Base-by-base conservation (phyloP, 1,284 basidiomycete genomes). In the Sparassis latifolia region DNA sequence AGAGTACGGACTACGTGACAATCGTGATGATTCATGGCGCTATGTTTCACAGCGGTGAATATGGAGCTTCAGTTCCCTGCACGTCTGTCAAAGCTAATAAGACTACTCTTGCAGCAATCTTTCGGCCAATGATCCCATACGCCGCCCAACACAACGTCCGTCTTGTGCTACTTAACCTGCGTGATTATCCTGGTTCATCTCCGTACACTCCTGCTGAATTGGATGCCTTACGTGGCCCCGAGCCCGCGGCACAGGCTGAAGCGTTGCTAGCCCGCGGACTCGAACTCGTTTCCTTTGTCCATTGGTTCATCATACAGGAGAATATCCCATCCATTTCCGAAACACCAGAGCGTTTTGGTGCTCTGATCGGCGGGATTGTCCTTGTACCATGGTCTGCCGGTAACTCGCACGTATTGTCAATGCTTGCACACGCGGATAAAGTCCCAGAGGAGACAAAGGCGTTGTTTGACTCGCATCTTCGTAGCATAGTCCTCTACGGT, bases 1-100 rank as follows among this genome's bases (percentile, higher is more conserved):
- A 40, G 3, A 48, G 44, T 3, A 30, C 33, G 46, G 52, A 28
- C 35, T 63, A 64, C 37, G 52, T 47, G n/a, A 62, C 63, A 1
- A 40, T 64, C 6, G 58, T 65, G 12, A 47, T 61, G 20, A 52
- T 64, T 4, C 62, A 65, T 41, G 61, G 64, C 5, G 52, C 61
- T 3, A 51, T 55, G 9, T 61, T 66, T 42, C 58, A 61, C 37
- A 44, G 57, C 7, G 59, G 64, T 64, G 30, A 6, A 37, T 37
- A 7, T 45, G 5, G 5, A 30, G 32, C 33, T 7, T 42, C 27
- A 37, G 3, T 33, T 33, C 35, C 9, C 9, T 33, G 9, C 44
- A 33, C 32, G 9, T 6, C 4, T 45, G 44, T 7, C 35, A 6
- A 37, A 12, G 35, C 35, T 37, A 12, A 37, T 6, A 6, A 37